These are phyloP conservation scores for Aspergillus avenaceus DNA, from an alignment of 495 filamentous ascomycete genomes.

Conservation along the genomic window DNA sequence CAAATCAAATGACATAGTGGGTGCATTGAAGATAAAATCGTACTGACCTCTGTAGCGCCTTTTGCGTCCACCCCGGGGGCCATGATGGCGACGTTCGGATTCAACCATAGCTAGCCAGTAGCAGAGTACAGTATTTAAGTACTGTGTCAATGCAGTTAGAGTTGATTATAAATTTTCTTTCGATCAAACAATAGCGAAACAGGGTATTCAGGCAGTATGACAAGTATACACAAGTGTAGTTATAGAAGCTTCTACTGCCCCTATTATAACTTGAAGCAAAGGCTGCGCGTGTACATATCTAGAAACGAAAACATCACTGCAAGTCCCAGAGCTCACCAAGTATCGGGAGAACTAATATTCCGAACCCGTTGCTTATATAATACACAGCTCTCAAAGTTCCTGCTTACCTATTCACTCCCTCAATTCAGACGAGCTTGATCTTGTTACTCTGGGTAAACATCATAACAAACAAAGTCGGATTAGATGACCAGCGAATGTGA, in stretches of 20 bases:
- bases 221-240: background rate
- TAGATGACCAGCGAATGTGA: too few relatives aligned
- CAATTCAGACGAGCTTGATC: too few relatives aligned
- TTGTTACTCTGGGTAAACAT: too few relatives aligned
- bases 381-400: too few relatives aligned
- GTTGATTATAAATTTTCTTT: background rate
- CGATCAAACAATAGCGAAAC: background rate
- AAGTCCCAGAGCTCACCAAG: conserved; percentile 4
- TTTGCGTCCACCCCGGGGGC: conserved; percentile 64
- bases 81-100: conserved; percentile 59
- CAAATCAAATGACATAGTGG: background rate
- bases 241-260: conserved; percentile 1
- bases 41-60: conserved; percentile 53
- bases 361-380: conserved; percentile 21
- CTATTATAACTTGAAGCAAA: background rate
- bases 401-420: too few relatives aligned
- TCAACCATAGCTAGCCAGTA: conserved; percentile 57
- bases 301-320: conserved; percentile 16
- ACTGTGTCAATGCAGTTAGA: background rate
- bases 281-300: conserved; percentile 5
- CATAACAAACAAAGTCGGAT: too few relatives aligned
- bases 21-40: background rate
- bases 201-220: background rate
- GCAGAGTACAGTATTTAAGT: background rate
- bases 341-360: conserved; percentile 14